Base-by-base conservation (phyloP, 805 yeast genomes). In the Pichia scutulata region DNA sequence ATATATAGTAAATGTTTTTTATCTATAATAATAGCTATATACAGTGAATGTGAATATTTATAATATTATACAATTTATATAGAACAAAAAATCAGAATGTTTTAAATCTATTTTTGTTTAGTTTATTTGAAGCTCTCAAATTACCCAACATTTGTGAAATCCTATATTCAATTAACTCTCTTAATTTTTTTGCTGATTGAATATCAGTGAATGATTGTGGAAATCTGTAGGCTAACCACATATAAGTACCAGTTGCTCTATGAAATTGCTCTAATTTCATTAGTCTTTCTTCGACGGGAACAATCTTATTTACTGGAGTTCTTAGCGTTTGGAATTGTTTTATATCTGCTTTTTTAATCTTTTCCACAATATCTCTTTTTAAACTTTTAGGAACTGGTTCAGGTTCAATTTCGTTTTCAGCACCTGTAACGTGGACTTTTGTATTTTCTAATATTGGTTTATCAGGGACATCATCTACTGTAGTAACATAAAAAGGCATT, bases 221-320 rank as follows among this genome's bases (percentile, higher is more conserved):
- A 71, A 84, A 92, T 60, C 97, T 72, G 63, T 87, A 90, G 49
- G 86, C 76, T 54, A 92, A 71, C 99, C 99, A 92, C 61, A 88
- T 70, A 61, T 80, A 92, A 7, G 86, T 67, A 57, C 82, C 75
- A 18, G 87, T 73, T 43, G 78, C 69, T 55, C 80, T 80, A 67
- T 89, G 95, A 52, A 84, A 69, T 6, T 75, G 74, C 62, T 89
- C 97, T 21, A 82, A 67, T 30, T 63, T 61, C 54, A 57, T 60
- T 41, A 69, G 56, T 39, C 68, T 53, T 37, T 61, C 66, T 49
- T 63, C 67, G 19, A 62, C 57, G 9, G 66, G 66, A 22, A 54
- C 53, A n/a, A 53, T 43, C 10, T 51, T 47, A n/a, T 53, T 55
- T 10, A 62, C 57, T 21, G 49, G 55, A 2, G 52, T 51, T 39